Conservation (phyloP, 2,329 filamentous ascomycete genomes). For the Colletotrichum tamarilloi region DNA sequence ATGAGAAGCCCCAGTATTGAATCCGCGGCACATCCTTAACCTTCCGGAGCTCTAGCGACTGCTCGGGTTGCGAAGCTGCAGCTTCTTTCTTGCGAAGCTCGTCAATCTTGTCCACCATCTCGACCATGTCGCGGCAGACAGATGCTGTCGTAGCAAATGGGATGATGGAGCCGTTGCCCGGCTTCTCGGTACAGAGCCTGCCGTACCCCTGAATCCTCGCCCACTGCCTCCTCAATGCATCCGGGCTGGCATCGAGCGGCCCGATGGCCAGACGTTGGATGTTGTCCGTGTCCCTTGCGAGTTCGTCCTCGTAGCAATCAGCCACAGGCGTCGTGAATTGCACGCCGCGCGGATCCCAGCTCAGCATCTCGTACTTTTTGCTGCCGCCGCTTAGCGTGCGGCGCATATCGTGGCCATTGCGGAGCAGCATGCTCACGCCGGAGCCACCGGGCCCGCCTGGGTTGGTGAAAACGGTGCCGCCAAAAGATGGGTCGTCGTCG, state of each 20-base stretch:
- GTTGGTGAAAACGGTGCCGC: conserved; percentile 56
- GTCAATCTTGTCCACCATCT: conserved; percentile 54
- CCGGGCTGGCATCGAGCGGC: conserved; percentile 35
- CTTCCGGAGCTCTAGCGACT: not conserved
- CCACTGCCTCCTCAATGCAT: conserved; percentile 23
- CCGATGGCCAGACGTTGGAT: conserved; percentile 47
- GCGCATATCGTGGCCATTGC: conserved; percentile 38
- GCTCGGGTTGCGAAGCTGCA: not conserved
- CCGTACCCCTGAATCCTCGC: conserved; percentile 39
- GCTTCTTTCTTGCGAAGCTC: conserved; percentile 42
- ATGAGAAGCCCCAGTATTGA: conserved; percentile 63
- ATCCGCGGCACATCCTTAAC: conserved; percentile 41
- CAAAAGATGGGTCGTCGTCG: conserved; percentile 50
- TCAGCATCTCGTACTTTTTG: conserved; percentile 53
- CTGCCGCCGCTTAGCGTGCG: conserved; percentile 38
- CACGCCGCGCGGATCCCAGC: conserved; percentile 58
- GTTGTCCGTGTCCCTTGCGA: conserved; percentile 44
- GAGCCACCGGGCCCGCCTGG: conserved; percentile 58
- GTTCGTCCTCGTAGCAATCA: conserved; percentile 50
- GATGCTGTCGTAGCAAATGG: conserved; percentile 49
- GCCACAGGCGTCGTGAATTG: conserved; percentile 48
- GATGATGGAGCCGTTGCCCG: conserved; percentile 43
- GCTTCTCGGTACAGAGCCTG: conserved; percentile 41
- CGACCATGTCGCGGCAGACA: conserved; percentile 56
- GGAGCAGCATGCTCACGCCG: conserved; percentile 46